These are phyloP conservation scores for Diddensiella transvaalensis DNA, from an alignment of 805 yeast genomes.

Conservation along the genomic window DNA sequence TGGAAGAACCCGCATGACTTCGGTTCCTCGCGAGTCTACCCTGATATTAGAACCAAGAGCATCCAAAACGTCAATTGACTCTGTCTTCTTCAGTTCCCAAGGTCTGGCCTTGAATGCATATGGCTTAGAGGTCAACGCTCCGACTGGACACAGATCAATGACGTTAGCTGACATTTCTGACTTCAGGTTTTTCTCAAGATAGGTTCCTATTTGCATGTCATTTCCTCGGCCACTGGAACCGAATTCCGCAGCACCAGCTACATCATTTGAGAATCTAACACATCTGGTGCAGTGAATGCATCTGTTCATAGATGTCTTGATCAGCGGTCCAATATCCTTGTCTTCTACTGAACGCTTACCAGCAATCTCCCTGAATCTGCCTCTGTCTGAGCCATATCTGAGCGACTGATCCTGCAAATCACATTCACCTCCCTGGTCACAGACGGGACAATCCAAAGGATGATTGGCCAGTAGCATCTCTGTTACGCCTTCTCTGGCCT, in stretches of 20 bases:
- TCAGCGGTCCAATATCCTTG: constrained; percentile 84
- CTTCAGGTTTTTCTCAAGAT: constrained; percentile 78
- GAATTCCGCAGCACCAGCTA: constrained; percentile 89
- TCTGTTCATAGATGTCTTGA: constrained; percentile 87
- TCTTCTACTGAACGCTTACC: constrained; percentile 91
- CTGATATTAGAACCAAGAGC: constrained; percentile 79
- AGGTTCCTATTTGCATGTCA: constrained; percentile 88
- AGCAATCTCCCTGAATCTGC: constrained; percentile 73
- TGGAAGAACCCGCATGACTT: constrained; percentile 83
- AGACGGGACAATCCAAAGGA: constrained; percentile 88
- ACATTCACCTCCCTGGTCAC: constrained; percentile 95
- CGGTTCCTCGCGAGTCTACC: constrained; percentile 82
- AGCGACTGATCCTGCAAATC: constrained; percentile 84
- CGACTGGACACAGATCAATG: constrained; percentile 86
- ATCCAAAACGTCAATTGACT: constrained; percentile 78
- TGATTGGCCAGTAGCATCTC: constrained; percentile 85
- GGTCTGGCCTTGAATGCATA: constrained; percentile 92
- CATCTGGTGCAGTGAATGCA: constrained; percentile 92
- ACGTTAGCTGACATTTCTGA: constrained; percentile 84
- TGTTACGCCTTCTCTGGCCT: constrained; percentile 86
- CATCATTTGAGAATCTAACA: constrained; percentile 83
- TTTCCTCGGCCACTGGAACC: constrained; percentile 90
- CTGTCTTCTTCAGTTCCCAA: constrained; percentile 89
- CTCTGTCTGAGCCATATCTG: constrained; percentile 82
- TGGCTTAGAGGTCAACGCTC: constrained; percentile 86